Evolutionary conservation across 768 basidiomycete genomes (phyloP).

Genomic region (Lentinula sp.): DNA sequence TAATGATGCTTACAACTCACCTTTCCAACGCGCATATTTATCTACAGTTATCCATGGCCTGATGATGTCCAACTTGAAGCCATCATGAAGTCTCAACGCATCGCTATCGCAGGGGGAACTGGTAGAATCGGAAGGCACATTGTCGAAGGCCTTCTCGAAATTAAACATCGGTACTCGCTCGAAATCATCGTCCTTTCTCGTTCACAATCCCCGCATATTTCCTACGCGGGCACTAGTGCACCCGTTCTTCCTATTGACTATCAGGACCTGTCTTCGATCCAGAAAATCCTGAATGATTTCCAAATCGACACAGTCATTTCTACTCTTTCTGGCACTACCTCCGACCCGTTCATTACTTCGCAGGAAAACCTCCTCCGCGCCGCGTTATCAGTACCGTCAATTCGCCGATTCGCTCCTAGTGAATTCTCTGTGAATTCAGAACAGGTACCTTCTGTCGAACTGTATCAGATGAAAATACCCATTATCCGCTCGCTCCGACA

Average conservation of each 20-base stretch:
- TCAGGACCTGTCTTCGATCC: not conserved
- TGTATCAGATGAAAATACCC: not conserved
- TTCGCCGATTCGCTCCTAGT: slow-evolving; percentile 5
- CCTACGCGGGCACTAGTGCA: not conserved
- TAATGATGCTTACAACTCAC: not conserved
- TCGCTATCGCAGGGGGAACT: slow-evolving; percentile 7
- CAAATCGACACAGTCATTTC: slow-evolving; percentile 6
- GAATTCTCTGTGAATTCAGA: slow-evolving; percentile 5
- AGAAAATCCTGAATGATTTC: not conserved
- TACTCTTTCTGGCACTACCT: not conserved
- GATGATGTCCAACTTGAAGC: not conserved
- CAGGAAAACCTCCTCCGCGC: slow-evolving; percentile 5
- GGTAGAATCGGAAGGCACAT: slow-evolving; percentile 4
- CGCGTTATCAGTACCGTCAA: not conserved
- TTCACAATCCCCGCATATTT: not conserved
- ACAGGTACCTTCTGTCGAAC: not conserved
- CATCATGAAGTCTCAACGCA: not conserved
- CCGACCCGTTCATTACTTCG: not conserved
- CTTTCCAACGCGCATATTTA: not conserved
- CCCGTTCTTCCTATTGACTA: slow-evolving; percentile 2
- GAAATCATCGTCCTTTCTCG: slow-evolving; percentile 4
- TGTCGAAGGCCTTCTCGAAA: slow-evolving; percentile 5
- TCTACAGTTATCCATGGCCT: not conserved
- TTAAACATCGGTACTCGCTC: not conserved
- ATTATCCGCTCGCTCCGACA: not conserved